These are phyloP conservation scores for Boletus smithii DNA, from an alignment of 1,284 basidiomycete species.

Conservation along the genomic window DNA sequence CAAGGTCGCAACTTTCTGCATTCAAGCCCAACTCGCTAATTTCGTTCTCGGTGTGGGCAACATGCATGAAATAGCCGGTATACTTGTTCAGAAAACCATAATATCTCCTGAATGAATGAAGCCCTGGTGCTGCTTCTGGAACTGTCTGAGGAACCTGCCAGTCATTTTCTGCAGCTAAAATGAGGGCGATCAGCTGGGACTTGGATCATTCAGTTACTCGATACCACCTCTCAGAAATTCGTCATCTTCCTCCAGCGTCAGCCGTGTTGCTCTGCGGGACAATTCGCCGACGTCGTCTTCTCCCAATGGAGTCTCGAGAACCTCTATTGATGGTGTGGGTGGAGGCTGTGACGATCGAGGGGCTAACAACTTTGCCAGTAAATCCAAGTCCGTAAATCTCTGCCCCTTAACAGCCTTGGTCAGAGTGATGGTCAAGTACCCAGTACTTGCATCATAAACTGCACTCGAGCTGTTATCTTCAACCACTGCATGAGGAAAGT, in stretches of 20 bases:
- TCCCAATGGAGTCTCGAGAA: slow-evolving; percentile 38
- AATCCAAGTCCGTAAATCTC: slow-evolving; percentile 69
- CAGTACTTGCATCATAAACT: slow-evolving; percentile 66
- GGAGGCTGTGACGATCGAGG: slow-evolving; percentile 46
- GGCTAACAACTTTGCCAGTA: slow-evolving; percentile 70
- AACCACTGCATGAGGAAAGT: slow-evolving; percentile 57
- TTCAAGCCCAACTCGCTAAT: slow-evolving; percentile 71
- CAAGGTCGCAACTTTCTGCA: slow-evolving; percentile 47
- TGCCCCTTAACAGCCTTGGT: slow-evolving; percentile 64
- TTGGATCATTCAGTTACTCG: background rate
- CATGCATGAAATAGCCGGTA: slow-evolving; percentile 69
- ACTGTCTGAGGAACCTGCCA: slow-evolving; percentile 70
- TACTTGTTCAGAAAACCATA: slow-evolving; percentile 76
- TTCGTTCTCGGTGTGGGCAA: slow-evolving; percentile 70
- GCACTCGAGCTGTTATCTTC: slow-evolving; percentile 74
- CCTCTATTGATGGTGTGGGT: slow-evolving; percentile 58
- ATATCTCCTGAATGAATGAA: slow-evolving; percentile 43
- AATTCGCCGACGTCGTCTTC: slow-evolving; percentile 42
- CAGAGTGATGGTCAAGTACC: slow-evolving; percentile 66
- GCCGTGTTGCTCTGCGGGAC: slow-evolving; percentile 34
- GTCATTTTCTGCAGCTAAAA: slow-evolving; percentile 66
- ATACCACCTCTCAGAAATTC: slow-evolving; percentile 58
- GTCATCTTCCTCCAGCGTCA: slow-evolving; percentile 50
- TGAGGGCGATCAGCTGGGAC: slow-evolving; percentile 5
- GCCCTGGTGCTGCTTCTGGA: slow-evolving; percentile 38